Percentiles rank a stretch among this genome's conserved stretches.
phyloP scores from a whole-genome alignment of 129 eudicot genomes.

The Mikania micrantha region DNA sequence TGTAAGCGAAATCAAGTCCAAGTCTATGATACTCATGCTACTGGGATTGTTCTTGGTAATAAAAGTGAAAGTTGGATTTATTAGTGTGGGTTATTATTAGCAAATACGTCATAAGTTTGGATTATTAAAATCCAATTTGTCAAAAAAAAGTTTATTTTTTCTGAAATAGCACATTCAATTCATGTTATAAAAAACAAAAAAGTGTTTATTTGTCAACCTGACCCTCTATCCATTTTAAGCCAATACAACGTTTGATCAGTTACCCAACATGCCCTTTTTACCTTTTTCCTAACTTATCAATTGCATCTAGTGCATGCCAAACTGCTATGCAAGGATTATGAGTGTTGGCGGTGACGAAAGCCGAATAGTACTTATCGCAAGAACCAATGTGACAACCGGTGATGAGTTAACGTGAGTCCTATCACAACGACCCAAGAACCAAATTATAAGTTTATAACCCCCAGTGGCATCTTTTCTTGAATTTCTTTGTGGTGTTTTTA shows the following conservation, averaged over 20 bases:
- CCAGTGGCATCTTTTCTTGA: not conserved
- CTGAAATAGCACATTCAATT: not conserved
- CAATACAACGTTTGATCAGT: not conserved
- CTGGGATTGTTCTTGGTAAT: no score
- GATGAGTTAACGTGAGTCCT: constrained; percentile 82
- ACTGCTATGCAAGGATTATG: constrained; percentile 99
- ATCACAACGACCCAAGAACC: not conserved
- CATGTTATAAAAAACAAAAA: not conserved
- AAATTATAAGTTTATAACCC: not conserved
- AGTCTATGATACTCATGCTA: no score
- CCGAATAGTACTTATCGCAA: constrained; percentile 92
- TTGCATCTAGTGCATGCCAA: constrained; percentile 71
- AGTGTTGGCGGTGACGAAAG: constrained; percentile 95
- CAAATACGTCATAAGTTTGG: no score
- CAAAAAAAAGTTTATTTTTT: not conserved
- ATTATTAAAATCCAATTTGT: no score
- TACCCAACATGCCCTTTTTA: not conserved
- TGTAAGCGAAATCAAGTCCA: no score
- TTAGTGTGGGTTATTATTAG: no score
- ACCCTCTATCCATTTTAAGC: not conserved
- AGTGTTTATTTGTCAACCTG: not conserved
- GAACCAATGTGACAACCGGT: constrained; percentile 68
- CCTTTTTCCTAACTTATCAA: not conserved
- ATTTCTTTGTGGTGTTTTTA: constrained; percentile 23
- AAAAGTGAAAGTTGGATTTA: no score